Conservation (phyloP, 345 rosid genomes). For the Gossypium longicalyx region DNA sequence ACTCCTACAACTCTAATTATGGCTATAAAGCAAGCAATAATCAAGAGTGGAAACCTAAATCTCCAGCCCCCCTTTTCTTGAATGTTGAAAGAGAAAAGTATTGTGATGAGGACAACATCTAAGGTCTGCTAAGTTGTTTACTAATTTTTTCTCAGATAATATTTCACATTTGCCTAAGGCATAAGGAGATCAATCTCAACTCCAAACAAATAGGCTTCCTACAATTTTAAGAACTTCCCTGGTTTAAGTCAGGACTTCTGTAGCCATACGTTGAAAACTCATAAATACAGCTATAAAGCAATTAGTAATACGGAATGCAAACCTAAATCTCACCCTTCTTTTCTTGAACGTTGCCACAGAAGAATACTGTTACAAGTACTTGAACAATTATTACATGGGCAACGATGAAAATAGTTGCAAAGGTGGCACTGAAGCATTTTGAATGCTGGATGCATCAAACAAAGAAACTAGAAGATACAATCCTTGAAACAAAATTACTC, state of each 20-base stretch:
- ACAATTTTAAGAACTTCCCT: not conserved
- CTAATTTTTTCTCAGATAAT: not conserved
- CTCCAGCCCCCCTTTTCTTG: not conserved
- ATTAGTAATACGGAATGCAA: not conserved
- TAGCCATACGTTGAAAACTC: not conserved
- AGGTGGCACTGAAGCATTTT: not conserved
- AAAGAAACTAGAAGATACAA: not conserved
- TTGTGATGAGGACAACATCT: not conserved
- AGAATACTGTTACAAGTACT: not conserved
- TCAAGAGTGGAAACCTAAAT: not conserved
- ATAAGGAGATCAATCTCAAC: not conserved
- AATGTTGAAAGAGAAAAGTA: not conserved
- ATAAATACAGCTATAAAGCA: not conserved
- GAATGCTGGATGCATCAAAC: not conserved
- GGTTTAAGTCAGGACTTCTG: not conserved
- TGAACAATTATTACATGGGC: not conserved
- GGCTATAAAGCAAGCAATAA: not conserved
- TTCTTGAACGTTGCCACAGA: not conserved
- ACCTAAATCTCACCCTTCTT: not conserved
- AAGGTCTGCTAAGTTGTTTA: not conserved
- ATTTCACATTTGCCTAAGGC: not conserved
- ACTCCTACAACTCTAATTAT: not conserved
- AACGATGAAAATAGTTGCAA: slow-evolving; percentile 1
- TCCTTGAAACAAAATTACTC: not conserved
- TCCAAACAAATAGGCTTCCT: not conserved